Evolutionary conservation across 1,139 yeast species (phyloP).

Genomic region (Candida mesenterica): DNA sequence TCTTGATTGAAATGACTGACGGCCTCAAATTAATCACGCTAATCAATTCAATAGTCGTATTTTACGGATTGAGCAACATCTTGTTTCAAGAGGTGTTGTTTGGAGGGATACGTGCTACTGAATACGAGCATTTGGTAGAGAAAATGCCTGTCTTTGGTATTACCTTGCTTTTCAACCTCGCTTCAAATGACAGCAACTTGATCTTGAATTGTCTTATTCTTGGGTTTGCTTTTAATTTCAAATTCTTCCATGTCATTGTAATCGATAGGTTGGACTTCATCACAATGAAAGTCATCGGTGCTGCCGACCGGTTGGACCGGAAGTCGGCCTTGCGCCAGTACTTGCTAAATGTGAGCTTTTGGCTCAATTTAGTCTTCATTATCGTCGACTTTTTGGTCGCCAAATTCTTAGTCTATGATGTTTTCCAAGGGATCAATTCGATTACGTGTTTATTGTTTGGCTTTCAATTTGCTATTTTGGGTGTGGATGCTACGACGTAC

Average conservation of each 20-base stretch:
- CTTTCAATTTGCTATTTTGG: constrained; percentile 69
- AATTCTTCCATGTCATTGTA: constrained; percentile 74
- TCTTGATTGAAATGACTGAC: constrained; percentile 34
- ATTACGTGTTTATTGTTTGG: constrained; percentile 63
- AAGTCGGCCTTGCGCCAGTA: constrained; percentile 27
- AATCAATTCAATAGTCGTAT: constrained; percentile 35
- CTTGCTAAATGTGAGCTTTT: constrained; percentile 20
- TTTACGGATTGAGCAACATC: constrained; percentile 33
- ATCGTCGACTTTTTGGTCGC: constrained; percentile 53
- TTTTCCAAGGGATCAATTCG: constrained; percentile 50
- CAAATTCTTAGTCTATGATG: constrained; percentile 56
- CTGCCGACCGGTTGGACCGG: constrained; percentile 27
- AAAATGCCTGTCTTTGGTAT: constrained; percentile 55
- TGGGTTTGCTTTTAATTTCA: constrained; percentile 50
- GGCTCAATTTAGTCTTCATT: constrained; percentile 41
- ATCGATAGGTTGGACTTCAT: constrained; percentile 60
- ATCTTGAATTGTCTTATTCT: constrained; percentile 45
- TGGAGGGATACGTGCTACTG: constrained; percentile 74
- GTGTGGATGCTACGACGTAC: constrained; percentile 52
- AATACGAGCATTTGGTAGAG: constrained; percentile 54
- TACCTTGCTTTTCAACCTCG: constrained; percentile 62
- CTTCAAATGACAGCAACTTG: constrained; percentile 56
- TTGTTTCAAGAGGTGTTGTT: constrained; percentile 51
- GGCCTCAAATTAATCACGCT: constrained; percentile 34
- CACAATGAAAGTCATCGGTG: constrained; percentile 36